Conservation (phyloP, 2,329 filamentous ascomycete species). For the Monosporascus sp. region DNA sequence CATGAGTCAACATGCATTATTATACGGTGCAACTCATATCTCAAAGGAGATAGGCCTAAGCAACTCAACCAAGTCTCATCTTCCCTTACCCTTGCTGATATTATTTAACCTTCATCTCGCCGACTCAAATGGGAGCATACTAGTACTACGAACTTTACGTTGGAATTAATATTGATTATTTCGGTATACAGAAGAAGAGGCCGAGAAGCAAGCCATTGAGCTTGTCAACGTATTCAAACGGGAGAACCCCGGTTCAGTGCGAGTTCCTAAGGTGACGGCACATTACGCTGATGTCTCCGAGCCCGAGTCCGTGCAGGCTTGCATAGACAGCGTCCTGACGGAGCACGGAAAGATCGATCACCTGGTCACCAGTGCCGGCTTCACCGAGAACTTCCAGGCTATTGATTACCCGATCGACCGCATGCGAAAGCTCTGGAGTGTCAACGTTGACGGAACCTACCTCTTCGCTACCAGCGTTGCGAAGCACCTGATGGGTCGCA, state of each 20-base stretch:
- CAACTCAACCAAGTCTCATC: not conserved
- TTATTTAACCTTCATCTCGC: not conserved
- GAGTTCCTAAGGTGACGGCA: conserved; percentile 76
- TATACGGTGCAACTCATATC: not conserved
- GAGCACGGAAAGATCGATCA: conserved; percentile 81
- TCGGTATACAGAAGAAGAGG: conserved; percentile 65
- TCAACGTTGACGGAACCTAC: conserved; percentile 91
- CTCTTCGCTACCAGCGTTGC: conserved; percentile 80
- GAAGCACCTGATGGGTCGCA: conserved; percentile 80
- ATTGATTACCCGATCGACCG: conserved; percentile 86
- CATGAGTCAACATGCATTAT: too few relatives aligned
- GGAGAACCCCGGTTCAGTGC: conserved; percentile 70
- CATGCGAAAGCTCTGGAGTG: conserved; percentile 87
- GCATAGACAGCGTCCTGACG: conserved; percentile 63
- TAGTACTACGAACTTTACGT: not conserved
- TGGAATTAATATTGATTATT: conserved; percentile 9
- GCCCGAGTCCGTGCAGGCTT: conserved; percentile 69
- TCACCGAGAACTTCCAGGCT: conserved; percentile 93
- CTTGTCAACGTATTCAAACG: conserved; percentile 71
- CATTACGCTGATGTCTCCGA: conserved; percentile 86
- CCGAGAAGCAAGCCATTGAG: conserved; percentile 66
- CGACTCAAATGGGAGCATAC: not conserved
- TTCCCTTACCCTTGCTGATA: not conserved
- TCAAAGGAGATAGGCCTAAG: not conserved
- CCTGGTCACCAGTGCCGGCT: conserved; percentile 92